These are phyloP conservation scores for Zymoseptoria crescenta DNA, from an alignment of 2,329 filamentous ascomycete genomes.

Conservation along the genomic window DNA sequence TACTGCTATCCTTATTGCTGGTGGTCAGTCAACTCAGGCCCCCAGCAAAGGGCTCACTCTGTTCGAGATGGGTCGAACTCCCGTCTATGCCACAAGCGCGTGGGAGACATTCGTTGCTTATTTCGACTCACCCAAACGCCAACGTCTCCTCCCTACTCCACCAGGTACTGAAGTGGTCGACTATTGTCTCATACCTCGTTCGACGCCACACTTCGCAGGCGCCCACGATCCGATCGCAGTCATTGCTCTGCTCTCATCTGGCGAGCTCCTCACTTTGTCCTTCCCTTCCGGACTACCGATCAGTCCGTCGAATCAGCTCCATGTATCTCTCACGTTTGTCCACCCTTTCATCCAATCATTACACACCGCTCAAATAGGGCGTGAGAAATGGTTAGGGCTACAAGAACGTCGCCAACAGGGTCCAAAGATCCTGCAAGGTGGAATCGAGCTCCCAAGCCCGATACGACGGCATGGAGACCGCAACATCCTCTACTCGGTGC, in stretches of 20 bases:
- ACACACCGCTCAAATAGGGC: slow-evolving; percentile 64
- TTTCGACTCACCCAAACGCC: slow-evolving; percentile 66
- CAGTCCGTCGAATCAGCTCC: slow-evolving; percentile 84
- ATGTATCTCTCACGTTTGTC: slow-evolving; percentile 77
- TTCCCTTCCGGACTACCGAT: slow-evolving; percentile 91
- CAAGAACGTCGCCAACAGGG: slow-evolving; percentile 74
- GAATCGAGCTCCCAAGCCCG: slow-evolving; percentile 61
- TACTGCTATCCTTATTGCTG: slow-evolving; percentile 78
- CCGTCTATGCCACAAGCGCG: slow-evolving; percentile 81
- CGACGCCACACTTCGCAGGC: slow-evolving; percentile 77
- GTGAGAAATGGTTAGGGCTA: slow-evolving; percentile 82
- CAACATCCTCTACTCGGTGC: slow-evolving; percentile 77
- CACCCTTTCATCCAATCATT: slow-evolving; percentile 79
- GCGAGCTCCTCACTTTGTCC: slow-evolving; percentile 80
- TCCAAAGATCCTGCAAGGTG: slow-evolving; percentile 69
- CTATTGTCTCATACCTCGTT: slow-evolving; percentile 74
- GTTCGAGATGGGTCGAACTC: slow-evolving; percentile 79
- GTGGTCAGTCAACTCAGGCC: slow-evolving; percentile 62
- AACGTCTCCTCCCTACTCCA: slow-evolving; percentile 66
- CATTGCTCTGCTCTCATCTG: slow-evolving; percentile 70
- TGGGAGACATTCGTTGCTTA: slow-evolving; percentile 78
- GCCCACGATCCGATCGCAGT: slow-evolving; percentile 86
- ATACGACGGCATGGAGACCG: slow-evolving; percentile 72
- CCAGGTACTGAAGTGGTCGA: slow-evolving; percentile 68
- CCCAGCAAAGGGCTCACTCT: slow-evolving; percentile 74